These are phyloP conservation scores for Talaromyces sp. DNA, from an alignment of 2,329 filamentous ascomycete species.

Conservation along the genomic window DNA sequence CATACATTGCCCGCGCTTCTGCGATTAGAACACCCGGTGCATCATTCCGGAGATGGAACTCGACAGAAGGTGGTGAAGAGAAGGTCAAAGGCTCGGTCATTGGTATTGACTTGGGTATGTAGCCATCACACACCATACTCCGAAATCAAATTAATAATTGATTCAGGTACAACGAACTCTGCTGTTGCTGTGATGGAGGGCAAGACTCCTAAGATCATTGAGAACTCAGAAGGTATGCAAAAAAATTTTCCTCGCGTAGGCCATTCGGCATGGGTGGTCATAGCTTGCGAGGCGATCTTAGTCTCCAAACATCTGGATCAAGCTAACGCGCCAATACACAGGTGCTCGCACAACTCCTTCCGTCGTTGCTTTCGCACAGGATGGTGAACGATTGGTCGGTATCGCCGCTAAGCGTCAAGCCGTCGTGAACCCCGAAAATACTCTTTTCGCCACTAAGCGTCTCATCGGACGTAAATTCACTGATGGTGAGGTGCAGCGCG, in stretches of 20 bases:
- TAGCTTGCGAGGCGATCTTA: constrained; percentile 14
- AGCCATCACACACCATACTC: background rate
- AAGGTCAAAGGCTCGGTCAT: constrained; percentile 97
- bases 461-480: constrained; percentile 97
- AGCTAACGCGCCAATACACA: constrained; percentile 34
- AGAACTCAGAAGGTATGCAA: constrained; percentile 83
- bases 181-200: constrained; percentile 98
- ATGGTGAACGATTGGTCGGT: constrained; percentile 93
- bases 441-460: constrained; percentile 96
- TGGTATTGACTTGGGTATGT: constrained; percentile 91
- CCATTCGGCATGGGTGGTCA: background rate
- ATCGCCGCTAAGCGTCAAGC: constrained; percentile 97
- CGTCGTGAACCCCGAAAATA: constrained; percentile 98
- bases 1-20: constrained; percentile 64
- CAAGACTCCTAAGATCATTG: constrained; percentile 91
- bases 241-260: constrained; percentile 11
- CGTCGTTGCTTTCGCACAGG: constrained; percentile 90
- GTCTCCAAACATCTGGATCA: background rate
- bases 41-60: constrained; percentile 60
- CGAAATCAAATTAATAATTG: background rate
- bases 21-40: constrained; percentile 67
- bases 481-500: constrained; percentile 88
- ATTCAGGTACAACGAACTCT: constrained; percentile 83
- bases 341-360: constrained; percentile 89
- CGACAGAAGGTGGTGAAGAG: constrained; percentile 52